A percentile compares a stretch with the other conserved stretches of the same genome.
Conservation (phyloP, 2,329 filamentous ascomycete genomes). For the Byssothecium circinans region DNA sequence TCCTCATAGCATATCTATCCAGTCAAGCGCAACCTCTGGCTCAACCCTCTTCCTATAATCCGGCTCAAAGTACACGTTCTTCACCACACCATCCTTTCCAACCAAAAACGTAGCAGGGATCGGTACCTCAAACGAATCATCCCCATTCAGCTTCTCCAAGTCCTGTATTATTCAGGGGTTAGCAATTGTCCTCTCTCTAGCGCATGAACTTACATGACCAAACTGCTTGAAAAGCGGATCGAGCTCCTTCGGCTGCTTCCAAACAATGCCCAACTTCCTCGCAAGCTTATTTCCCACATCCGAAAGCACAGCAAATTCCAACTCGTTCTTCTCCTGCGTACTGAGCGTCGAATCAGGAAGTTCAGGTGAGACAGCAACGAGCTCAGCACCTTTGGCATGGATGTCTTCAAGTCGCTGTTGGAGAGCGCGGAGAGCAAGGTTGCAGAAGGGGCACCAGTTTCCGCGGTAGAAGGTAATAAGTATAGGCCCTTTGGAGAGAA, state of each 20-base stretch:
- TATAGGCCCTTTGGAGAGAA: constrained; percentile 31
- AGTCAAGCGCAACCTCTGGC: constrained; percentile 3
- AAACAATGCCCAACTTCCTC: constrained; percentile 8
- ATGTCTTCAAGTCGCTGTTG: constrained; percentile 44
- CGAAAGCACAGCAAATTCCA: constrained; percentile 47
- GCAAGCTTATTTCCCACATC: constrained; percentile 45
- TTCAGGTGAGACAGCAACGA: constrained; percentile 49
- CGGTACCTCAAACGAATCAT: constrained; percentile 9
- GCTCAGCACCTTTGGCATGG: constrained; percentile 42
- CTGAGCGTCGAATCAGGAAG: constrained; percentile 45
- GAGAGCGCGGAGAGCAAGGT: constrained; percentile 41
- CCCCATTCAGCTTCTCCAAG: constrained; percentile 6
- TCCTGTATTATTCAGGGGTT: not conserved
- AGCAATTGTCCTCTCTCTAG: too few species aligned
- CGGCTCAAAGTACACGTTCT: constrained; percentile 8
- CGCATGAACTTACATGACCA: not conserved
- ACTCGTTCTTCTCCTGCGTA: constrained; percentile 45
- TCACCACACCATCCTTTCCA: constrained; percentile 4
- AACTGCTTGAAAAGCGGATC: constrained; percentile 1
- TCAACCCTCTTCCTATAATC: constrained; percentile 11
- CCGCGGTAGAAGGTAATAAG: constrained; percentile 54
- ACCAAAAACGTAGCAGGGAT: constrained; percentile 7
- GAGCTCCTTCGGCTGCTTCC: constrained; percentile 8
- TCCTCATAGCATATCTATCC: constrained; percentile 4
- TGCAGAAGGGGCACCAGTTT: constrained; percentile 53